phyloP scores from a whole-genome alignment of 192 early-diverging fungal species.

The Dispira simplex region DNA sequence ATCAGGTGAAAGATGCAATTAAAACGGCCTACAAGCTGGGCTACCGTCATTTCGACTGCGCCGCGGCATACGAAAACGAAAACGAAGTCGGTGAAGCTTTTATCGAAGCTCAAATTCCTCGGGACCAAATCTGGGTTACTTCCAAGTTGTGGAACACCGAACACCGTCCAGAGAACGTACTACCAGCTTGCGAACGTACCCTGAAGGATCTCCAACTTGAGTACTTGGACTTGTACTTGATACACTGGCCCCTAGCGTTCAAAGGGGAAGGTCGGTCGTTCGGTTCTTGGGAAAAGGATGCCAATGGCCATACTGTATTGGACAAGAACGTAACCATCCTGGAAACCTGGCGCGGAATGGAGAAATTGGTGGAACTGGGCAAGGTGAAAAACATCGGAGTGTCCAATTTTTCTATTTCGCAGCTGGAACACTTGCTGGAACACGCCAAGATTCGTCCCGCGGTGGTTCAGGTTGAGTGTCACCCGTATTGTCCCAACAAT shows the following conservation, averaged over 20 bases:
- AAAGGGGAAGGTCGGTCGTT: conserved; percentile 11
- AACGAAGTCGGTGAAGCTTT: conserved; percentile 60
- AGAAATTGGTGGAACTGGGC: conserved; percentile 48
- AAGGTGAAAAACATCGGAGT: conserved; percentile 73
- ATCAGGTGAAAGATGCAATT: conserved; percentile 42
- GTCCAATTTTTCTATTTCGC: conserved; percentile 52
- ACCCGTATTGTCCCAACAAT: conserved; percentile 44
- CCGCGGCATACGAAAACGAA: conserved; percentile 58
- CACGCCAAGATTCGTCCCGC: conserved; percentile 55
- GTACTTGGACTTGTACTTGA: conserved; percentile 70
- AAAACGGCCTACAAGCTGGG: conserved; percentile 44
- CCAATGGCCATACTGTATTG: conserved; percentile 18
- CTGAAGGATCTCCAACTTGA: conserved; percentile 49
- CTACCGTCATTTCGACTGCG: conserved; percentile 60
- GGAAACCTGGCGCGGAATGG: conserved; percentile 74
- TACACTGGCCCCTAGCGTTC: conserved; percentile 73
- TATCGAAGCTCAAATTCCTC: conserved; percentile 37
- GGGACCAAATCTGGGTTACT: conserved; percentile 62
- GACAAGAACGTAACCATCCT: conserved; percentile 38
- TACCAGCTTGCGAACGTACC: conserved; percentile 38
- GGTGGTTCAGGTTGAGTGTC: conserved; percentile 77
- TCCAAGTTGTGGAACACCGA: conserved; percentile 60
- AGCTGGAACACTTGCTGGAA: conserved; percentile 49
- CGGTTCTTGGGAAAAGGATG: conserved; percentile 14
- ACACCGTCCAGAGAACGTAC: conserved; percentile 46